Evolutionary conservation across 345 rosid genomes (phyloP), one percentile per base, ranked within the genome.

Genomic region (Barbarea vulgaris): DNA sequence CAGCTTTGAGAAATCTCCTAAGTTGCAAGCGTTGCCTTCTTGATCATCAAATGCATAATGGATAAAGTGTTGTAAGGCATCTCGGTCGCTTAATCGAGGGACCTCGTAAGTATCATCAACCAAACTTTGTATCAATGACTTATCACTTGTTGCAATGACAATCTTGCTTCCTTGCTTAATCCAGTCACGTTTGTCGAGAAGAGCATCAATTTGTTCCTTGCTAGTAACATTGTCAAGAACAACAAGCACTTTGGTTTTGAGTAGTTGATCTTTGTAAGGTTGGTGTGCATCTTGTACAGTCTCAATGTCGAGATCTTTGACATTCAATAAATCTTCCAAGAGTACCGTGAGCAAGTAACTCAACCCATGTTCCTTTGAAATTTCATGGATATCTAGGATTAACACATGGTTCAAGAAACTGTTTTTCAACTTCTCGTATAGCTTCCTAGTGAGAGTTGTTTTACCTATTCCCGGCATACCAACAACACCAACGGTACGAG

Each of bases 391-490:
- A 25, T 69, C 54, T 2, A 13, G 5, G 5, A 69, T 42, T 7
- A 69, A 56, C 10, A 14, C 48, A 5, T 60, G 50, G 0, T 36
- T 46, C 36, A 22, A 15, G 37, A 60, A 71, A 4, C 7, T 13
- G 3, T 27, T 30, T 0, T 69, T 69, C 15, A 2, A 8, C 0
- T 41, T 4, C 1, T 69, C 64, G 41, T 69, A 69, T 12, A 69
- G 24, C 41, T 39, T 54, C 18, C 1, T 25, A 10, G 9, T 2
- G 0, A 68, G 52, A 25, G 73, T 67, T 1, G 36, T 52, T 37
- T 67, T 67, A 67, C 72, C 72, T 0, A 67, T 67, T 2, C 72
- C 72, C 0, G 73, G 73, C 63, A 68, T 68, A 1, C 73, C 73
- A 18, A 68, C 73, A 7, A 68, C 73, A 68, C 73, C 73, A 9